Percentiles rank a stretch among this genome's conserved stretches.
These are phyloP conservation scores for Lasiosphaeriaceae sp. DNA, from an alignment of 495 filamentous ascomycete genomes.

Conservation along the genomic window DNA sequence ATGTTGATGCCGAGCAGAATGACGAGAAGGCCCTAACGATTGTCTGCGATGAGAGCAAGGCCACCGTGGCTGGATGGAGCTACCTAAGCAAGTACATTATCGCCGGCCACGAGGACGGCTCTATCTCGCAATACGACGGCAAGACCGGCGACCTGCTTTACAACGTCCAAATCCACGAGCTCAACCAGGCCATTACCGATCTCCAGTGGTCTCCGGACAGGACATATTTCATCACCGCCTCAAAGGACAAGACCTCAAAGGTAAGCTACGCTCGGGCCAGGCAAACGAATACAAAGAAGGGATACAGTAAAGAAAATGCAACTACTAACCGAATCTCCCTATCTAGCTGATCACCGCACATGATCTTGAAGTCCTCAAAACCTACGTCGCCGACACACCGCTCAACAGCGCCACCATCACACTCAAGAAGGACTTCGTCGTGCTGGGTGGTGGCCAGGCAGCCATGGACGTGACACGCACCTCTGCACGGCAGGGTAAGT, in stretches of 20 bases:
- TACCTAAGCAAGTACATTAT: slow-evolving; percentile 91
- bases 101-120: slow-evolving; percentile 94
- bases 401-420: slow-evolving; percentile 93
- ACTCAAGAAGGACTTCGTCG: slow-evolving; percentile 91
- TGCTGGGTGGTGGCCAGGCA: slow-evolving; percentile 95
- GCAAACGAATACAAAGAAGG: background rate
- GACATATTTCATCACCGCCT: slow-evolving; percentile 96
- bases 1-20: slow-evolving; percentile 75
- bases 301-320: too few relatives aligned
- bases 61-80: slow-evolving; percentile 94
- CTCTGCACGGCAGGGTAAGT: slow-evolving; percentile 88
- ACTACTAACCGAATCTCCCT: background rate
- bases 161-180: slow-evolving; percentile 77
- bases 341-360: slow-evolving; percentile 71
- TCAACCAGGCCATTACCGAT: slow-evolving; percentile 80
- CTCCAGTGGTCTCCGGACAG: slow-evolving; percentile 91
- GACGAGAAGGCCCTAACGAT: slow-evolving; percentile 79
- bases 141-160: slow-evolving; percentile 84
- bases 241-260: slow-evolving; percentile 96
- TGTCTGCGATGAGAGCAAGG: slow-evolving; percentile 89
- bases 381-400: slow-evolving; percentile 88
- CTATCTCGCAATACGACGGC: slow-evolving; percentile 87
- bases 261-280: slow-evolving; percentile 36
- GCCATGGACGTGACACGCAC: slow-evolving; percentile 99
- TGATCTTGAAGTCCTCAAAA: slow-evolving; percentile 88